Evolutionary conservation across 169 alveolate genomes (phyloP), one percentile per base, ranked within the genome.

Genomic region (Cryptosporidium viatorum): DNA sequence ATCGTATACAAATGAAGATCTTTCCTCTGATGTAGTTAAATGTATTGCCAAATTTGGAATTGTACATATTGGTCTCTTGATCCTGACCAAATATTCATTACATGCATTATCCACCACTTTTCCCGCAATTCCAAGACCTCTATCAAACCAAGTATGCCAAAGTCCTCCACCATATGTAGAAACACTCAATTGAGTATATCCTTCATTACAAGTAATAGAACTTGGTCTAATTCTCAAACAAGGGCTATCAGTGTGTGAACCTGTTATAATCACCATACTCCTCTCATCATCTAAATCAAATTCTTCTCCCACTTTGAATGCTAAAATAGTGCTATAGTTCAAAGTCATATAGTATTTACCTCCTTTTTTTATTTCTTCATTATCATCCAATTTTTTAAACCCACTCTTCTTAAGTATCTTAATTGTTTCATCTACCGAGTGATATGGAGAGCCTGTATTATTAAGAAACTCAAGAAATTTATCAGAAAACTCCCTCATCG

Each of bases 91-190:
- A 91, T 93, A 93, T 84, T 96, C 98, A 59, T 94, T 91, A n/a
- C 94, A 94, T 41, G 94, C 94, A 50, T 95, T 93, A 65, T 93
- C 95, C 9, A 97, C 94, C 26, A 98, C 98, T 91, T 96, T 95
- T 23, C 99, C 99, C 23, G 99, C 99, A 9, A 97, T 59, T 12
- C 99, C 98, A 18, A 98, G 92, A 80, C 97, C 99, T 85, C 99
- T 95, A 69, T 98, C 99, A 91, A 98, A 94, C 99, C 99, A 98
- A 10, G 99, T 97, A 70, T 97, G 98, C 99, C 99, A 98, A 23
- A 98, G 93, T 14, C 99, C 99, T 14, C 99, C 98, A 3, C 99
- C 99, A 93, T 98, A 98, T 29, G 95, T 91, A 69, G 95, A 94
- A 14, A 97, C 97, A 73, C 97, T 95, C 31, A 96, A 91, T 94